Conservation (phyloP, 1,284 basidiomycete species). For the Cerrena zonata region DNA sequence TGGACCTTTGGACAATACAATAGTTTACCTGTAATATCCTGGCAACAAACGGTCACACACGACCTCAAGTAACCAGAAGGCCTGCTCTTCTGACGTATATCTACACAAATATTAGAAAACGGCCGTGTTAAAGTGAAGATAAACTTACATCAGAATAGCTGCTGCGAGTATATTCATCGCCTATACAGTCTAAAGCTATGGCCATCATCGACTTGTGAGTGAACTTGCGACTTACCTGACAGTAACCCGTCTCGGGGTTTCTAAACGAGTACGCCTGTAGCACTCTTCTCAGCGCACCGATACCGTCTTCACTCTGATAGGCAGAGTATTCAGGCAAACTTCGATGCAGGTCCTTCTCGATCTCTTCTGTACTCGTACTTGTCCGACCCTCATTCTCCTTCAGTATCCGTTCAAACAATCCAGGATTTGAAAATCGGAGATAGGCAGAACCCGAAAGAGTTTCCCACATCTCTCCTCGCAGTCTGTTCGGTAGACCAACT, state of each 20-base stretch:
- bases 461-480: constrained; percentile 98
- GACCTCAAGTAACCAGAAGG: constrained; percentile 95
- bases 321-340: constrained; percentile 92
- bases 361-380: constrained; percentile 93
- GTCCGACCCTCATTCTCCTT: constrained; percentile 76
- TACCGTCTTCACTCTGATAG: constrained; percentile 85
- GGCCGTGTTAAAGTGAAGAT: no score
- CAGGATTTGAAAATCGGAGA: constrained; percentile 84
- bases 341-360: constrained; percentile 96
- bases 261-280: constrained; percentile 95
- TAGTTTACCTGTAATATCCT: constrained; percentile 84
- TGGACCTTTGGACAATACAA: not conserved
- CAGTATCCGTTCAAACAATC: constrained; percentile 78
- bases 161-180: constrained; percentile 93
- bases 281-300: constrained; percentile 80
- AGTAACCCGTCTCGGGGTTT: constrained; percentile 90
- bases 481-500: constrained; percentile 90
- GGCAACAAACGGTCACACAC: constrained; percentile 92
- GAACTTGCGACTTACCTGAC: constrained; percentile 47
- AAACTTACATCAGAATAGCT: constrained; percentile 78
- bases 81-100: constrained; percentile 98
- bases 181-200: constrained; percentile 31
- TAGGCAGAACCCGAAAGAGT: constrained; percentile 91
- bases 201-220: not conserved
- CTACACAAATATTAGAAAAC: constrained; percentile 35